Base-by-base conservation (phyloP, 306 rosid genomes). In the Trifolium fragiferum region DNA sequence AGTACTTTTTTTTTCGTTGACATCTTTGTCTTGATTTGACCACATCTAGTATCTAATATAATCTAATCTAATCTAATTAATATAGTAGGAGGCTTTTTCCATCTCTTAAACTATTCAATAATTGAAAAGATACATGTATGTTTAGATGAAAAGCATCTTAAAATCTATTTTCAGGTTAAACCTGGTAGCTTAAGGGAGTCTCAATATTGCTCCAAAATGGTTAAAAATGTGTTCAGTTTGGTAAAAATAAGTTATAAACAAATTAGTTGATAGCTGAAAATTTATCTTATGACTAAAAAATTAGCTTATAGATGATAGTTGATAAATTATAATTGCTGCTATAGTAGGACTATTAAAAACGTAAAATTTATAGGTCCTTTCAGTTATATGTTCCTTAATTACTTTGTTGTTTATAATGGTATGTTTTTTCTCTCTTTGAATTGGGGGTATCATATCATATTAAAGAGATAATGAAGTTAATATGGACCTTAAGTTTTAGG, bases 11-110 rank as follows among this genome's bases (percentile, higher is more conserved):
- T n/a, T 67, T 66, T 82, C 27, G 2, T 83, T 69, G 40, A 78
- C 75, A 60, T 71, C 55, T 70, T 75, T 75, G 51, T 66, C 79
- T 16, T 79, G 20, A 74, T 75, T 83, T 70, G 51, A 57, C 58
- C 68, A 40, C 75, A n/a, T 13, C 5, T 46, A 40, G 73, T 58
- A 62, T 50, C n/a, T n/a, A n/a, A n/a, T n/a, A n/a, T n/a, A n/a
- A n/a, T n/a, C n/a, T n/a, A n/a, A n/a, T n/a, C 43, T 44, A 46
- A 62, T 50, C 43, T 44, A 46, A 65, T 35, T 55, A 32, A 58
- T 44, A 35, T 57, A n/a, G n/a, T 35, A 21, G 21, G 66, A 46
- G n/a, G 0, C 50, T 70, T 54, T 69, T 2, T 46, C 65, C 54
- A 61, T 61, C 51, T 76, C 12, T 62, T 81, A 41, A 4, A 71